Evolutionary conservation across 768 basidiomycete species (phyloP).

Genomic region (Albatrellus ellisii): DNA sequence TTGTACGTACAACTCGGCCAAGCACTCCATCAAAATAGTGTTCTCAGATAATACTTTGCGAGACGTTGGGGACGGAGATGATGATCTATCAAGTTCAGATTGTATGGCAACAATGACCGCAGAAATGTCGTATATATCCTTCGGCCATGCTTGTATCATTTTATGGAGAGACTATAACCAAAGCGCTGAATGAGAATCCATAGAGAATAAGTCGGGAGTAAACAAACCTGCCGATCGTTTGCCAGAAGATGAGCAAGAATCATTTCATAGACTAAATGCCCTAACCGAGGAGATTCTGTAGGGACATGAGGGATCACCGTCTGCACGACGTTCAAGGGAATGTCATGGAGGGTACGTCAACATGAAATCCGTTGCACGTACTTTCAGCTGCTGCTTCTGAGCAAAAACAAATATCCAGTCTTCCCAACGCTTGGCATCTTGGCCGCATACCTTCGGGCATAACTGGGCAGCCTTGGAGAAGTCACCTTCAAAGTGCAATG

Average conservation of each 20-base stretch:
- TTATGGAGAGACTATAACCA: slow-evolving; percentile 52
- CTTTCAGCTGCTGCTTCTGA: slow-evolving; percentile 67
- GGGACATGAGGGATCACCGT: slow-evolving; percentile 85
- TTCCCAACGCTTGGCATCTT: slow-evolving; percentile 81
- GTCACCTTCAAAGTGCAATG: slow-evolving; percentile 28
- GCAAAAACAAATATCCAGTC: slow-evolving; percentile 90
- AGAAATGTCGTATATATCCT: slow-evolving; percentile 75
- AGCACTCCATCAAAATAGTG: slow-evolving; percentile 78
- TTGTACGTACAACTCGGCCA: slow-evolving; percentile 68
- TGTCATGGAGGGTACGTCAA: too few relatives aligned
- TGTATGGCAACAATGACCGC: slow-evolving; percentile 86
- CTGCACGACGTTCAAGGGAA: too few relatives aligned
- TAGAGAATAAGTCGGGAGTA: background rate
- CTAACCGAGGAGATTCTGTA: slow-evolving; percentile 66
- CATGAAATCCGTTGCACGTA: too few relatives aligned
- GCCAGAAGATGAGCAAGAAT: slow-evolving; percentile 77
- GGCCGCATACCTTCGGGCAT: slow-evolving; percentile 76
- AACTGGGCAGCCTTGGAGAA: slow-evolving; percentile 73
- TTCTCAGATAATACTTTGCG: slow-evolving; percentile 26
- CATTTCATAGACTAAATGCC: slow-evolving; percentile 88
- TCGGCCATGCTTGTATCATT: slow-evolving; percentile 84
- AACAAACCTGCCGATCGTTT: slow-evolving; percentile 55
- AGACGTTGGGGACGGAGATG: slow-evolving; percentile 35
- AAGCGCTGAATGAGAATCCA: background rate
- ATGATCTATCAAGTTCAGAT: slow-evolving; percentile 57